Base-by-base conservation (phyloP, 2,329 filamentous ascomycete genomes). In the Aspergillus brunneoviolaceus region DNA sequence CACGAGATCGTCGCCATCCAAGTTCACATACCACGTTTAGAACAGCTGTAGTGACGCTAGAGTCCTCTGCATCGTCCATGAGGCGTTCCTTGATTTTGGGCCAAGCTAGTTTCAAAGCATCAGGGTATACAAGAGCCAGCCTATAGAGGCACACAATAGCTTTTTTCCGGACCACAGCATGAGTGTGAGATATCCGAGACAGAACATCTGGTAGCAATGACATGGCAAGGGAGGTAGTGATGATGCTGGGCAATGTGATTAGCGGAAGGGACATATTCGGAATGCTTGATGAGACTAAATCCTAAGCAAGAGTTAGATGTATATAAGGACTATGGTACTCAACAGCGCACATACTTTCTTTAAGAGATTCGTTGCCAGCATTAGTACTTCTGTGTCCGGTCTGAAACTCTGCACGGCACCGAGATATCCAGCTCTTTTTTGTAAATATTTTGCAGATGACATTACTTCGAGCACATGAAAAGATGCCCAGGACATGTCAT, bases 381-480 rank as follows among this genome's bases (percentile, higher is more conserved):
- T 97, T 72, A 99, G 81, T 55, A 99, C 95, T 74, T 99, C 95
- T 2, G 95, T 99, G 70, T 98, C 94, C 2, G 93, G 85, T 23
- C 94, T 87, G 77, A 97, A 99, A 81, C 90, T 98, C 82, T 99
- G 95, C 31, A 96, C 92, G 9, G 95, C 95, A 14, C 90, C 94
- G 21, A 99, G 83, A 75, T 99, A 99, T 60, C 94, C 95, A 49
- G 97, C 92, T 65, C 94, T 86, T 79, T 99, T 99, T 77, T 97
- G 94, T 67, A 92, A 85, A 76, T 96, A 96, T 75, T 97, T 98
- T 51, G 89, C 84, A 45, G 92, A 96, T 42, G 93, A 96, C 95
- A 99, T 99, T 79, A 99, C 95, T 80, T 99, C 95, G 51, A 99
- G 88, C 55, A 98, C 94, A 75, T 99, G 91, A 79, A 99, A 99